Percentiles rank a stretch among this genome's conserved stretches.
Evolutionary conservation across 2,329 filamentous ascomycete species (phyloP).

Genomic region (Xylariaceae sp.): DNA sequence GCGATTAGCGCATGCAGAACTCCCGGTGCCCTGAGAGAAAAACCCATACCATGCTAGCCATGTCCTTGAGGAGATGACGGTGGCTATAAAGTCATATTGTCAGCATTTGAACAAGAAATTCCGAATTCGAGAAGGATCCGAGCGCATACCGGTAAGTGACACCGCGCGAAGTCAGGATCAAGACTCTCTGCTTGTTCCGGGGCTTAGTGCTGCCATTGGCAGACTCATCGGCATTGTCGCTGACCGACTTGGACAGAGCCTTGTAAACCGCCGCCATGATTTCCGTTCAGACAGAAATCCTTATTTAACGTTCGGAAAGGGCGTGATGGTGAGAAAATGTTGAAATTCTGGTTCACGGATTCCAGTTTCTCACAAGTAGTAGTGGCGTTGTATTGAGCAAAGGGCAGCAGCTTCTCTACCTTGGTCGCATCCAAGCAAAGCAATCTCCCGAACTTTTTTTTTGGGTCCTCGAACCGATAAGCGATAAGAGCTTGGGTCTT

Average conservation of each 20-base stretch:
- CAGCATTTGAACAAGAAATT: neutral
- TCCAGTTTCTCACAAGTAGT: neutral
- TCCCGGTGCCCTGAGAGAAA: neutral
- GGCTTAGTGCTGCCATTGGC: conserved; percentile 53
- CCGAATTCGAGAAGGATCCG: neutral
- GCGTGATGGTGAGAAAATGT: neutral
- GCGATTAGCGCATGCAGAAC: conserved; percentile 1
- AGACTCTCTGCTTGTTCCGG: conserved; percentile 69
- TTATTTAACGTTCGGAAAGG: too few species aligned
- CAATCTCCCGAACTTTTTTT: conserved; percentile 18
- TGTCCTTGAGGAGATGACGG: conserved; percentile 85
- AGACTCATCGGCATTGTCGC: conserved; percentile 44
- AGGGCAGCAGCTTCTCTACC: neutral
- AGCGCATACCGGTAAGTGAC: conserved; percentile 62
- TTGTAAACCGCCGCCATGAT: conserved; percentile 71
- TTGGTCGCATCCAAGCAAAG: neutral
- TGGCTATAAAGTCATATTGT: conserved; percentile 52
- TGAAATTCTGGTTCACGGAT: neutral
- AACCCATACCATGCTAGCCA: conserved; percentile 65
- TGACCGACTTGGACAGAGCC: conserved; percentile 58
- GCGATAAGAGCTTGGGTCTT: conserved; percentile 12
- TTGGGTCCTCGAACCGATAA: conserved; percentile 13
- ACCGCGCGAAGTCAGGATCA: conserved; percentile 88
- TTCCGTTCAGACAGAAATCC: neutral
- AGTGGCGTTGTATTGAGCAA: neutral